Evolutionary conservation across 805 yeast species (phyloP), one percentile per base, ranked within the genome.

Genomic region (Brettanomyces nanus): DNA sequence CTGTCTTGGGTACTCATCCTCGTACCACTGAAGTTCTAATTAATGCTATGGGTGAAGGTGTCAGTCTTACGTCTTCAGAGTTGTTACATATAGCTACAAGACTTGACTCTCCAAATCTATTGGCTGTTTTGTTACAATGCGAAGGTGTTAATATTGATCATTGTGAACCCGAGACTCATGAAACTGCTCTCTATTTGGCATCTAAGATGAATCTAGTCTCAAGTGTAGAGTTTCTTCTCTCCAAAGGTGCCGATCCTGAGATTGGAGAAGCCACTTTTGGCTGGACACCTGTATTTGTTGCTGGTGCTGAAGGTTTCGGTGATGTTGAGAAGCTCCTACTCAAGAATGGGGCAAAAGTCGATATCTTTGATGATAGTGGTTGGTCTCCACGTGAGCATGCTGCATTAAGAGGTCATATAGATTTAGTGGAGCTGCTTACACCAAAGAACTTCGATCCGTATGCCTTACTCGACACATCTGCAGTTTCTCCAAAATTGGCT

Each of bases 331-430:
- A 70, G 31, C 43, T 72, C 6, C 65, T 90, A 44, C 57, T 80
- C 21, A 59, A 62, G 0, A 52, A 67, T 31, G 77, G 75, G 17
- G 82, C 86, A 4, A 62, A 66, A 6, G 73, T 63, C 41, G 70
- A 73, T 31, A 59, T 66, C 20, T 68, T 72, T 14, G 97, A 90
- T 61, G 80, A 76, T 33, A 80, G 92, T 37, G 97, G 97, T 0
- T 90, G 97, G 97, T 76, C 86, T 15, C 95, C 97, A n/a, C 78
- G 86, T 78, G 97, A 90, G 52, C 97, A 90, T 58, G 96, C 97
- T 0, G 80, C 85, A 35, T 65, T 90, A 33, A 71, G 97, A 49
- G 97, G 97, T 4, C 95, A 87, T 56, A 62, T 89, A 41, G 69
- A 65, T 3, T 73, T 85, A 27, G 80, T 92, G 1, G 75, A 75